Conservation (phyloP, 2,329 filamentous ascomycete genomes). For the Tolypocladium endophyticum region DNA sequence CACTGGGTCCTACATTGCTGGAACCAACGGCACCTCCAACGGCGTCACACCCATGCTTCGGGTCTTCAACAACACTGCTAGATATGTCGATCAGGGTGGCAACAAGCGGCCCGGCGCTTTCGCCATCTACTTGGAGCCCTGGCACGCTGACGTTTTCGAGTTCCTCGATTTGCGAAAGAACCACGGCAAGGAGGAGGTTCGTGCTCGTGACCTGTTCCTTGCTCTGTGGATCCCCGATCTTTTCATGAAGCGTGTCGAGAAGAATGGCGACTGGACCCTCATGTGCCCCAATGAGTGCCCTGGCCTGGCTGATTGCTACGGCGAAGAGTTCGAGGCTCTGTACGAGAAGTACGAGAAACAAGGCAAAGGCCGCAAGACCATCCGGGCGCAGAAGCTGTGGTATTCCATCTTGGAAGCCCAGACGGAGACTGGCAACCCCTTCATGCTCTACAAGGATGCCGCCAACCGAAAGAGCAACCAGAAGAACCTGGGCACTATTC, state of each 20-base stretch:
- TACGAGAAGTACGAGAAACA: conserved; percentile 89
- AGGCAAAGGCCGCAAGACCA: conserved; percentile 76
- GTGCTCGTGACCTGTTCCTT: conserved; percentile 94
- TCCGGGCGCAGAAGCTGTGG: conserved; percentile 99
- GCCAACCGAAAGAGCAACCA: conserved; percentile 99
- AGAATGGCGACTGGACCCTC: conserved; percentile 92
- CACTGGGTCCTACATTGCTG: conserved; percentile 94
- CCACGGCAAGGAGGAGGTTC: conserved; percentile 96
- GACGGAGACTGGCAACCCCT: conserved; percentile 97
- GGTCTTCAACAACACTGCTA: conserved; percentile 98
- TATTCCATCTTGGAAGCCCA: conserved; percentile 97
- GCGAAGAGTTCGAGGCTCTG: conserved; percentile 90
- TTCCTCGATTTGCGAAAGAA: conserved; percentile 98
- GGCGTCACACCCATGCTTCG: conserved; percentile 96
- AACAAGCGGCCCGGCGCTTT: conserved; percentile 99
- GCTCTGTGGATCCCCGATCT: conserved; percentile 97
- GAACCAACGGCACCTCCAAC: conserved; percentile 96
- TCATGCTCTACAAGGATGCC: conserved; percentile 99
- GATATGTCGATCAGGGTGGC: conserved; percentile 97
- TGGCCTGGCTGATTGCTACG: conserved; percentile 90
- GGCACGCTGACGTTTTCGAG: conserved; percentile 96
- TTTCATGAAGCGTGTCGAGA: conserved; percentile 99
- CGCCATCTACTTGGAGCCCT: conserved; percentile 97
- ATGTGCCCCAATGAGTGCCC: conserved; percentile 98
- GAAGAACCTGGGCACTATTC: conserved; percentile 97